Base-by-base conservation (phyloP, 108 stramenopile species). In the Parietichytrium sp. region DNA sequence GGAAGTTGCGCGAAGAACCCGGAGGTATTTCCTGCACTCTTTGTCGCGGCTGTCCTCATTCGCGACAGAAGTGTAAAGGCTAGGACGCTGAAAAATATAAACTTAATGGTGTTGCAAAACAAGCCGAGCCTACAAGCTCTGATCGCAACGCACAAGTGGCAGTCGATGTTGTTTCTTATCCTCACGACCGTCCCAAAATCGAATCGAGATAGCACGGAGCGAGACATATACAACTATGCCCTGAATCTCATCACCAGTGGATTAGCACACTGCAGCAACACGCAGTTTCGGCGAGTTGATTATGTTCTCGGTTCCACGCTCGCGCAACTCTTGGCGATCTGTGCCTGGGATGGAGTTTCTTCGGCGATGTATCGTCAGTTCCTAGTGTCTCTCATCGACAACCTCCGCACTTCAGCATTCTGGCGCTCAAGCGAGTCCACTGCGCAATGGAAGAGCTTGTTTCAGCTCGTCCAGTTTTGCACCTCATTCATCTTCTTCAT, bases 231-330 rank as follows among this genome's bases (percentile, higher is more conserved):
- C 42, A 25, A 16, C 23, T 72, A 18, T 25, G 33, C 38, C 20
- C 61, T 72, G 20, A 72, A 72, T 72, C 61, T 72, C 61, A 25
- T 72, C 33, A 45, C 61, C n/a, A 45, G 20, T 25, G 61, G 4
- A 12, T 25, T 72, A 7, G 33, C 61, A 42, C 61, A 72, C 7
- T 72, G 13, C 33, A 31, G 33, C 61, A 72, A 27, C 42, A 72
- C 6, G 13, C 15, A 47, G 42, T 42, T 20, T 72, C 13, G 61
- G 61, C 33, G 45, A 36, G 20, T 8, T 45, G 20, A 10, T 72
- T 7, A 23, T 33, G n/a, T 16, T 8, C 33, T 45, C n/a, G n/a
- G n/a, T n/a, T n/a, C n/a, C n/a, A n/a, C n/a, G n/a, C n/a, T n/a
- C n/a, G n/a, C n/a, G n/a, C n/a, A n/a, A n/a, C n/a, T n/a, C 10